Evolutionary conservation across 306 rosid genomes (phyloP), one percentile per base, ranked within the genome.

Genomic region (Heteromeles arbutifolia): DNA sequence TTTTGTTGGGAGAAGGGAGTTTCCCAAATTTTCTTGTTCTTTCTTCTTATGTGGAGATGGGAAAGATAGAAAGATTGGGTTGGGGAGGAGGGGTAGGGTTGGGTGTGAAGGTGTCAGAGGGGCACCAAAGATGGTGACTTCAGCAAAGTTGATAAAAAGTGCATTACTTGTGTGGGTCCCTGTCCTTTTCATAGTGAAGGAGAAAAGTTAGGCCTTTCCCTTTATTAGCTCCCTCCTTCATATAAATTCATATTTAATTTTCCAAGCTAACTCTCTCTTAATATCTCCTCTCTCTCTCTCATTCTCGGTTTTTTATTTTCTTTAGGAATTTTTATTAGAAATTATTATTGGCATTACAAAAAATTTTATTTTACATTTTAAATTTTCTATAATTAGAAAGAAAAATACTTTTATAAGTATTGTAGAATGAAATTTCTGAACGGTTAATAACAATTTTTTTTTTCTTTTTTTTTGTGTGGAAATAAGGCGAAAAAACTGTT

Each of bases 121-220:
- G 25, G 59, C 59, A 8, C 25, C 24, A 25, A 22, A 64, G 63
- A 70, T 53, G 67, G 89, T 90, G 91, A 84, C 81, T 57, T 71
- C 74, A 63, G 83, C 85, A 70, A 78, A 84, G 87, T 69, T 78
- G 86, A 90, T 84, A 79, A 84, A 88, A 90, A 88, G 90, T 80
- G 91, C 87, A 84, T 74, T 82, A 67, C 82, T 83, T 75, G 44
- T 59, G 90, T 85, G 91, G 96, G 91, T 31, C 90, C 90, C 67
- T 77, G 83, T 56, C 88, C 62, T 85, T 85, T 87, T 89, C 85
- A 11, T 14, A 80, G 77, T 81, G 87, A 71, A 79, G 54, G 83
- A 78, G 79, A 85, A 85, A 85, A 65, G 84, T 77, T 80, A 62
- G 77, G 77, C 77, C 59, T 77, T 80, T 67, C 77, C 66, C 65